Percentiles rank a stretch among this genome's conserved stretches.
phyloP scores from a whole-genome alignment of 2,329 filamentous ascomycete genomes.

The Verticillium nubilum region DNA sequence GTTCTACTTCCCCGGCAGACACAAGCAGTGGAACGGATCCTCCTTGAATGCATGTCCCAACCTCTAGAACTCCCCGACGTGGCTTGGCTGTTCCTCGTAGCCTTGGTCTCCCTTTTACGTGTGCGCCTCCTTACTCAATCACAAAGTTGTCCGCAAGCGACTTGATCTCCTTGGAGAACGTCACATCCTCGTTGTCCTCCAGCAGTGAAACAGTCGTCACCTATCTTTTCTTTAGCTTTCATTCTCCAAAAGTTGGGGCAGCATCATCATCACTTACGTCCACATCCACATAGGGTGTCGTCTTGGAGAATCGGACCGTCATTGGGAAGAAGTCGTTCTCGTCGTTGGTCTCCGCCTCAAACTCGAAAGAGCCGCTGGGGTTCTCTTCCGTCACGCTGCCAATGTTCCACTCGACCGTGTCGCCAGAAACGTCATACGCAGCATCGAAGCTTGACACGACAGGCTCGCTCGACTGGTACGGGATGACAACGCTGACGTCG shows the following conservation, averaged over 20 bases:
- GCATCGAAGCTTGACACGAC: conserved; percentile 90
- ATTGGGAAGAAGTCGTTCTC: conserved; percentile 98
- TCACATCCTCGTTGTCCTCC: conserved; percentile 72
- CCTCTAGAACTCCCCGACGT: not conserved
- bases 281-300: conserved; percentile 81
- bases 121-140: conserved; percentile 56
- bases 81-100: not conserved
- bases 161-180: conserved; percentile 78
- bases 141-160: conserved; percentile 70
- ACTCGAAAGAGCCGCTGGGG: conserved; percentile 83
- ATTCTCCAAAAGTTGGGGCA: not conserved
- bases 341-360: conserved; percentile 81
- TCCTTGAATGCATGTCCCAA: not conserved
- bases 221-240: conserved; percentile 21
- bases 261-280: conserved; percentile 61
- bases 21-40: not conserved
- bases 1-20: not conserved
- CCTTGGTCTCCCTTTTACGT: not conserved
- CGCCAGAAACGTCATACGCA: conserved; percentile 87
- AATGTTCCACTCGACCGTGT: conserved; percentile 90
- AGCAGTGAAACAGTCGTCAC: conserved; percentile 65
- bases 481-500: conserved; percentile 84
- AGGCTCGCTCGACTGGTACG: conserved; percentile 79
- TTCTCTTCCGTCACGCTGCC: conserved; percentile 81
- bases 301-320: conserved; percentile 83